Evolutionary conservation across 495 filamentous ascomycete genomes (phyloP), one percentile per base, ranked within the genome.

Genomic region (Diplogelasinospora grovesii): DNA sequence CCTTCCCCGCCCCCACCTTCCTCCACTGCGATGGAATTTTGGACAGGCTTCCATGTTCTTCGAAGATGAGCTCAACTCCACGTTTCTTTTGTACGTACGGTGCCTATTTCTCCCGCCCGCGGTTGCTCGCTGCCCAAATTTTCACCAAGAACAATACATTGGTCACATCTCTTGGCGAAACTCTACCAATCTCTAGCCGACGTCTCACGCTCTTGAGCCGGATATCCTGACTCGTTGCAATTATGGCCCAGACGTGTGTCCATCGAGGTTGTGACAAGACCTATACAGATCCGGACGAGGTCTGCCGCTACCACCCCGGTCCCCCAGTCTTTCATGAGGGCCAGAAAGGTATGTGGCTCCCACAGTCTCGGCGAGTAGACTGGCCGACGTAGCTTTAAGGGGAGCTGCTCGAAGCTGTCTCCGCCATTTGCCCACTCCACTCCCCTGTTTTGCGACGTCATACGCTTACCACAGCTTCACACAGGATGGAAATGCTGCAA

Each of bases 401-500:
- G n/a, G n/a, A n/a, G n/a, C n/a, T n/a, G n/a, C n/a, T n/a, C n/a
- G n/a, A n/a, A n/a, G n/a, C n/a, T n/a, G n/a, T n/a, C n/a, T n/a
- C n/a, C n/a, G n/a, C n/a, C n/a, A n/a, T n/a, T n/a, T n/a, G n/a
- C n/a, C n/a, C n/a, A n/a, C n/a, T n/a, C n/a, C n/a, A n/a, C n/a
- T n/a, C 16, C 26, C 11, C 26, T 22, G 14, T 16, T 27, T n/a
- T 20, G n/a, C 26, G 22, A 8, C 18, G 16, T 42, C 16, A 40
- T 29, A 47, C 45, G 44, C 52, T 51, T 15, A 43, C 38, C 33
- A 44, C 30, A 11, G 16, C 25, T 22, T 45, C 41, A 44, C n/a
- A n/a, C 60, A 96, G 92, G 92, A 53, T 99, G 92, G 92, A 95
- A 95, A 71, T 99, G 92, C 69, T 99, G 92, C 75, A 99, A 96